phyloP scores from a whole-genome alignment of 495 filamentous ascomycete genomes.

The Astrothelium macrocarpum region DNA sequence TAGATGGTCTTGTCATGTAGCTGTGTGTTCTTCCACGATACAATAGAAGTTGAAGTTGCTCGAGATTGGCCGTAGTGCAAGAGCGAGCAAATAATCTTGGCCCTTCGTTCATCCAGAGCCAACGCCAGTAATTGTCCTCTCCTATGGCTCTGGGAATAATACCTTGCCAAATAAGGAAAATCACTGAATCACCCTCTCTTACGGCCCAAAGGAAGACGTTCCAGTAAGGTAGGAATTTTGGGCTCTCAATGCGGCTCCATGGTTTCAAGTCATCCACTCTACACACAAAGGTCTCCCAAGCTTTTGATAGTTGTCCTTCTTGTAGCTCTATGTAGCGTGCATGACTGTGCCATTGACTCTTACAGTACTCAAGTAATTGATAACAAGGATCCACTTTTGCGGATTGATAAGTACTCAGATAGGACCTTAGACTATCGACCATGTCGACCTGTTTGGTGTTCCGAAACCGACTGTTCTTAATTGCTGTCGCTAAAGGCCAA shows the following conservation, averaged over 20 bases:
- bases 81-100: not conserved
- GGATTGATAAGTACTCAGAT: not conserved
- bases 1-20: not conserved
- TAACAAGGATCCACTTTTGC: not conserved
- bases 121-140: not conserved
- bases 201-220: constrained; percentile 15
- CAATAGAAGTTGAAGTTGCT: not conserved
- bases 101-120: not conserved
- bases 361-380: not conserved
- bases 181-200: constrained; percentile 9
- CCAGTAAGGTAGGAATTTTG: constrained; percentile 13
- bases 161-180: constrained; percentile 12
- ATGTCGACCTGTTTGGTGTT: not conserved
- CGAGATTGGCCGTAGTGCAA: not conserved
- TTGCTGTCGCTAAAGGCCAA: not conserved
- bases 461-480: not conserved
- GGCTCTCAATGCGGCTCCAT: constrained; percentile 8
- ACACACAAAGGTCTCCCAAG: no score
- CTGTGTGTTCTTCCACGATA: not conserved
- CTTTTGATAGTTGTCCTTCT: no score
- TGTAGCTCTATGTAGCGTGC: not conserved
- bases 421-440: not conserved
- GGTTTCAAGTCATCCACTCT: constrained; percentile 6
- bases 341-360: not conserved
- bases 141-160: not conserved